Percentiles rank a stretch among this genome's conserved stretches.
These are phyloP conservation scores for Radiomyces spectabilis DNA, from an alignment of 192 early-diverging fungal genomes.

Conservation along the genomic window DNA sequence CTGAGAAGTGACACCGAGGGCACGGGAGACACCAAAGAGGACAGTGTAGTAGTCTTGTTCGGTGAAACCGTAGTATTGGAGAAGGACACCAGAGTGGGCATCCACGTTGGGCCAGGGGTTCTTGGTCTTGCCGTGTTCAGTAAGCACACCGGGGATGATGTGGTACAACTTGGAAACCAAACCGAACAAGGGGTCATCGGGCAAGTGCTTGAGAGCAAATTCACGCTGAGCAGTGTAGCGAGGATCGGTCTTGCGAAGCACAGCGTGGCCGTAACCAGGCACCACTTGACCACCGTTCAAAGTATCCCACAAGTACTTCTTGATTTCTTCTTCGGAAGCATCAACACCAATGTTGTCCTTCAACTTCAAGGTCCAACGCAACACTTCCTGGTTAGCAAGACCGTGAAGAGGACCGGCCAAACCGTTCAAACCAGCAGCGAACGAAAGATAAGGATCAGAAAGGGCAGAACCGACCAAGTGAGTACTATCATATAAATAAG, in stretches of 20 bases:
- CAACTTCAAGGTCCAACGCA: constrained; percentile 96
- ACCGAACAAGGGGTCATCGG: constrained; percentile 94
- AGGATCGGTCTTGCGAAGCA: constrained; percentile 91
- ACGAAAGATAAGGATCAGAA: constrained; percentile 97
- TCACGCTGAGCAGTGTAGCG: constrained; percentile 98
- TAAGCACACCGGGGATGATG: constrained; percentile 91
- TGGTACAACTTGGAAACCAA: constrained; percentile 95
- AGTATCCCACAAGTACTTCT: constrained; percentile 94
- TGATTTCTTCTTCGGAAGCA: constrained; percentile 88
- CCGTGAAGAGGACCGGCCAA: constrained; percentile 99
- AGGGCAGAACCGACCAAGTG: constrained; percentile 91
- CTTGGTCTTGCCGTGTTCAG: constrained; percentile 99
- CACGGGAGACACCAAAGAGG: constrained; percentile 97
- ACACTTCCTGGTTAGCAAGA: constrained; percentile 99
- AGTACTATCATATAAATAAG: constrained; percentile 16
- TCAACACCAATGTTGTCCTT: constrained; percentile 77
- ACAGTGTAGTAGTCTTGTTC: constrained; percentile 99
- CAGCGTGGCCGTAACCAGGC: constrained; percentile 98
- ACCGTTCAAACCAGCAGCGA: constrained; percentile 94
- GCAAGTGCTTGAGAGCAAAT: constrained; percentile 97
- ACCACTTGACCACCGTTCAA: constrained; percentile 95
- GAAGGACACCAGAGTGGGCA: constrained; percentile 95
- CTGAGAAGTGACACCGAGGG: constrained; percentile 90
- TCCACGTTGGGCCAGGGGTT: constrained; percentile 99
- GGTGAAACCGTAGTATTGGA: constrained; percentile 92